Evolutionary conservation across 768 basidiomycete species (phyloP).

Genomic region (Boletus tomentosulus): DNA sequence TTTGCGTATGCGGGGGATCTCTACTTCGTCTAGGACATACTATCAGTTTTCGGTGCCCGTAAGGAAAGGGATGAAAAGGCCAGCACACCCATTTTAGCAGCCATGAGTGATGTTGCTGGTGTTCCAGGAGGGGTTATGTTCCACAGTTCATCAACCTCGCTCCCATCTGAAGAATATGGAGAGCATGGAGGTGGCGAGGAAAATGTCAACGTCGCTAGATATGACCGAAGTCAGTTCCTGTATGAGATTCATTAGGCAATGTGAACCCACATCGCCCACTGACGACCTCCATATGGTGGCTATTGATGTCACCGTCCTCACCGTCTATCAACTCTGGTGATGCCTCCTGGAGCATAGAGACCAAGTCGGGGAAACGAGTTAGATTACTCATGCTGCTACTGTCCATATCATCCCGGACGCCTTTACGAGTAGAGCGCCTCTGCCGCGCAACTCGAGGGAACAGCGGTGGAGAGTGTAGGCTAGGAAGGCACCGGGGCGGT

Average conservation of each 20-base stretch:
- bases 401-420: not conserved
- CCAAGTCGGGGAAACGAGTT: slow-evolving; percentile 24
- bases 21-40: slow-evolving; percentile 40
- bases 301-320: slow-evolving; percentile 42
- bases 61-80: not conserved
- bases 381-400: slow-evolving; percentile 6
- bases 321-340: slow-evolving; percentile 31
- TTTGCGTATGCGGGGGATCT: slow-evolving; percentile 49
- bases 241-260: not conserved
- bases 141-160: slow-evolving; percentile 53
- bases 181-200: slow-evolving; percentile 40
- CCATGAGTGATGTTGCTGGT: slow-evolving; percentile 36
- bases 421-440: not conserved
- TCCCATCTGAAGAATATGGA: slow-evolving; percentile 32
- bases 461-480: slow-evolving; percentile 39
- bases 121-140: slow-evolving; percentile 45
- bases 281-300: slow-evolving; percentile 52
- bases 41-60: slow-evolving; percentile 3
- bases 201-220: slow-evolving; percentile 34
- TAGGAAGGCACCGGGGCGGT: slow-evolving; percentile 23
- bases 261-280: slow-evolving; percentile 59
- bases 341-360: slow-evolving; percentile 20
- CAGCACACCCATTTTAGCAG: slow-evolving; percentile 48
- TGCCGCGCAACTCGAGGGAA: slow-evolving; percentile 35
- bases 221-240: slow-evolving; percentile 5